phyloP scores from a whole-genome alignment of 2,329 filamentous ascomycete species.

The Graphilbum fragrans region DNA sequence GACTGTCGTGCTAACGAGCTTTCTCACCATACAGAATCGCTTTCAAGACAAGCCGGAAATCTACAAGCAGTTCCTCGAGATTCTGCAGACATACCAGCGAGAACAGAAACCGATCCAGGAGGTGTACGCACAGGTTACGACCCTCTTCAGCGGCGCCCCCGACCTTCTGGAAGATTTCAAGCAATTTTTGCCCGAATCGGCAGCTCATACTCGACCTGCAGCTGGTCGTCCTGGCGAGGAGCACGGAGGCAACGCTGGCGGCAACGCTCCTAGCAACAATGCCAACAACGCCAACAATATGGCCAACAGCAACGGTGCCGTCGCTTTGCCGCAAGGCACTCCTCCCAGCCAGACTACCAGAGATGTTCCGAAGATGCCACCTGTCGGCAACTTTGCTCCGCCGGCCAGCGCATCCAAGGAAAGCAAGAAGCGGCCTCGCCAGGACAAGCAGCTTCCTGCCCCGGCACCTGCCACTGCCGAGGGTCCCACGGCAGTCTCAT shows the following conservation, averaged over 20 bases:
- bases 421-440: conserved; percentile 71
- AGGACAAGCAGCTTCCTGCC: conserved; percentile 38
- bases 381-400: conserved; percentile 87
- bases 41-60: conserved; percentile 96
- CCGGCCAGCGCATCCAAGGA: conserved; percentile 73
- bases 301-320: conserved; percentile 18
- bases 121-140: conserved; percentile 93
- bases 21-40: conserved; percentile 56
- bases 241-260: background rate
- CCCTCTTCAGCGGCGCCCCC: conserved; percentile 82
- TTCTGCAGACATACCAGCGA: conserved; percentile 92
- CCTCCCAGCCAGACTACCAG: conserved; percentile 35
- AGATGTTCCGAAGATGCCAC: conserved; percentile 71
- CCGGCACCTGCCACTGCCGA: background rate
- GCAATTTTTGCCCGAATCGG: conserved; percentile 89
- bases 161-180: conserved; percentile 97
- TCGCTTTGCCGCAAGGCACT: conserved; percentile 39
- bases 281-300: conserved; percentile 7
- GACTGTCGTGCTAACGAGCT: too few relatives aligned
- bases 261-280: background rate
- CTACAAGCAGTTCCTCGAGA: conserved; percentile 98
- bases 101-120: conserved; percentile 98
- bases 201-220: conserved; percentile 45
- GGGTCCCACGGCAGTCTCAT: conserved; percentile 20
- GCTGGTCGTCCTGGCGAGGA: conserved; percentile 55